These are phyloP conservation scores for Triticum timopheevii DNA, from an alignment of 176 grass and related monocot species.

Conservation along the genomic window DNA sequence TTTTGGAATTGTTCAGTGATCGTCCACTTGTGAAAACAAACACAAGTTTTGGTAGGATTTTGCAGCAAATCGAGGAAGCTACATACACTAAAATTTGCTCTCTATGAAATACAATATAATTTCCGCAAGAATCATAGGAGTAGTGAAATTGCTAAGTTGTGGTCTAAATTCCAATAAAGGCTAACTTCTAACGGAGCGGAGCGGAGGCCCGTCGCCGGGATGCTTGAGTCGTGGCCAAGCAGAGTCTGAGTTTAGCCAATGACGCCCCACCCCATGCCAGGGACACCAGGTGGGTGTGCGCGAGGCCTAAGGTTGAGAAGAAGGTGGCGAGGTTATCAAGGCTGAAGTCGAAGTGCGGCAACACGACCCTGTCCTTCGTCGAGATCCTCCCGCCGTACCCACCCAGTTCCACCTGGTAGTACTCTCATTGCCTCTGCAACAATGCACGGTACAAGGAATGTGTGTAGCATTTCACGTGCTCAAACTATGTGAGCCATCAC, in stretches of 20 bases:
- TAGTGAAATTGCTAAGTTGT: too few species aligned
- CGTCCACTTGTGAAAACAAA: neutral
- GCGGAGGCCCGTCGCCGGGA: too few species aligned
- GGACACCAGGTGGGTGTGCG: too few species aligned
- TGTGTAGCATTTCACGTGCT: neutral
- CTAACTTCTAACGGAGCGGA: too few species aligned
- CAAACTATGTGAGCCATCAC: neutral
- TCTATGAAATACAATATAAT: neutral
- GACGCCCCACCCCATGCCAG: too few species aligned
- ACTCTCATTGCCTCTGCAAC: conserved; percentile 51
- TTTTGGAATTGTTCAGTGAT: neutral
- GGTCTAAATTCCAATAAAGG: too few species aligned
- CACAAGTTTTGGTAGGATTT: neutral
- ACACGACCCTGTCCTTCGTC: conserved; percentile 29
- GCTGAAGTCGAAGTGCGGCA: conserved; percentile 49
- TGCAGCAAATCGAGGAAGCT: neutral
- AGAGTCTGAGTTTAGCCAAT: too few species aligned
- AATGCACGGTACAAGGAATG: too few species aligned
- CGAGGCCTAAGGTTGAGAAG: conserved; percentile 52
- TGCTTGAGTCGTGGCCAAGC: neutral
- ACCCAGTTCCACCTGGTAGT: conserved; percentile 61
- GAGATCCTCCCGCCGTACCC: conserved; percentile 57
- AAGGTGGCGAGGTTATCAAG: conserved; percentile 55
- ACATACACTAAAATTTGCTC: neutral
- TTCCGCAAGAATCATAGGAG: neutral